Percentiles rank a stretch among this genome's conserved stretches.
phyloP scores from a whole-genome alignment of 768 basidiomycete genomes.

The Pleurotus citrinopileatus region DNA sequence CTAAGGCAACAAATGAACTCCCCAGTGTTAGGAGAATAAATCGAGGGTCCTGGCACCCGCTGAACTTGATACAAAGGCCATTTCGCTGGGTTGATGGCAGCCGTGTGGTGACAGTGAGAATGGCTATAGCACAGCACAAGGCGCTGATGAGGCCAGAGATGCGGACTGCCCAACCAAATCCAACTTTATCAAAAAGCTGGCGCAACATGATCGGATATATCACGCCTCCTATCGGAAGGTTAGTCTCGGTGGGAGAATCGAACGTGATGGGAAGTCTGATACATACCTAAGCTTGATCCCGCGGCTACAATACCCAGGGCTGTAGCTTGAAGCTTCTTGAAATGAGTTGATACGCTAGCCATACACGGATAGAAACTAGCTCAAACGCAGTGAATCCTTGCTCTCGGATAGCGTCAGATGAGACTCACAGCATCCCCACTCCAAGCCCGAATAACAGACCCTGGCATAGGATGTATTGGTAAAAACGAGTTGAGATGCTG shows the following conservation, averaged over 20 bases:
- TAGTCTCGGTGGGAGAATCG: neutral
- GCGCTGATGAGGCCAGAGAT: conserved; percentile 51
- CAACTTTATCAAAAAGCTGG: conserved; percentile 48
- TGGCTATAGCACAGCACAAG: conserved; percentile 43
- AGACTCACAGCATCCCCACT: conserved; percentile 59
- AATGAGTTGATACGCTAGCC: conserved; percentile 65
- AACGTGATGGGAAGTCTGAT: too few species aligned
- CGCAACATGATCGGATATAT: conserved; percentile 67
- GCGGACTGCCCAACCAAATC: conserved; percentile 64
- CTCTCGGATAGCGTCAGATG: neutral
- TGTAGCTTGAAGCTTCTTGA: conserved; percentile 61
- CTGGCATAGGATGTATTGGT: conserved; percentile 61
- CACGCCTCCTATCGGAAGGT: conserved; percentile 50
- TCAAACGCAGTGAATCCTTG: conserved; percentile 13
- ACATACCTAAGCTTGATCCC: conserved; percentile 63
- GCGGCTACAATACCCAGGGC: conserved; percentile 69
- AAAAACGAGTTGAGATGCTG: conserved; percentile 54
- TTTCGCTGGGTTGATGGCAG: conserved; percentile 26
- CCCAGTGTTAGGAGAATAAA: conserved; percentile 54
- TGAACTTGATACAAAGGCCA: conserved; percentile 13
- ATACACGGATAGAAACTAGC: conserved; percentile 73
- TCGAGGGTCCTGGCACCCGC: conserved; percentile 42
- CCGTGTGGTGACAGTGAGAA: conserved; percentile 40
- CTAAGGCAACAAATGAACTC: conserved; percentile 58
- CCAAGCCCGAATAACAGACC: conserved; percentile 66